Conservation (phyloP, 106 monocot species). For the Platanthera guangdongensis region DNA sequence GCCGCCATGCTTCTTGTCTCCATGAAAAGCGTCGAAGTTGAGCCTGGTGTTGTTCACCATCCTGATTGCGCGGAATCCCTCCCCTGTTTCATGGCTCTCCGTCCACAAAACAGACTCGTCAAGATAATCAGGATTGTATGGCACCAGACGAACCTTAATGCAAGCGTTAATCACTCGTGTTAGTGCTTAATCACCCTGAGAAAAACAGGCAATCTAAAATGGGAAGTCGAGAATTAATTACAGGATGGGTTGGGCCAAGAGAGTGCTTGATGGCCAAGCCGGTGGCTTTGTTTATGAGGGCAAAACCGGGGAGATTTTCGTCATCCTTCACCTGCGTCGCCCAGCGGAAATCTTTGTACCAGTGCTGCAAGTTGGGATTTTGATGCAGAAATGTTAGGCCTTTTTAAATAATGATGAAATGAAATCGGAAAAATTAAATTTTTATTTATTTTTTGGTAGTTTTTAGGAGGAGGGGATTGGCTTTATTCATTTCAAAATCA, state of each 20-base stretch:
- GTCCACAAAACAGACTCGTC: constrained; percentile 51
- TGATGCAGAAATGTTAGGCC: background rate
- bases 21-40: constrained; percentile 52
- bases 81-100: constrained; percentile 37
- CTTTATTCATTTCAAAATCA: too few relatives aligned
- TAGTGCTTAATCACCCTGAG: too few relatives aligned
- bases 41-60: constrained; percentile 52
- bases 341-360: constrained; percentile 77
- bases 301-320: constrained; percentile 54
- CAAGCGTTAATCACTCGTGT: too few relatives aligned
- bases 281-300: constrained; percentile 64
- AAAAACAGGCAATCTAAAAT: background rate
- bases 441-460: too few relatives aligned
- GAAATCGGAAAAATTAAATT: too few relatives aligned
- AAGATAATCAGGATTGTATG: constrained; percentile 36
- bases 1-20: constrained; percentile 49
- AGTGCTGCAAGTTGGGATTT: constrained; percentile 45
- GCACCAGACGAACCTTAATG: constrained; percentile 35
- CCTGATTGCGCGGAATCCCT: constrained; percentile 40
- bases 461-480: too few relatives aligned
- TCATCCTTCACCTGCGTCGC: constrained; percentile 68
- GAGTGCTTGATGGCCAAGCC: constrained; percentile 75
- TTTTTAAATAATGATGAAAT: too few relatives aligned
- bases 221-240: constrained; percentile 6
- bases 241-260: constrained; percentile 44